Evolutionary conservation across 352 stramenopile genomes (phyloP), one percentile per base, ranked within the genome.

Genomic region (Phytophthora podocarpi): DNA sequence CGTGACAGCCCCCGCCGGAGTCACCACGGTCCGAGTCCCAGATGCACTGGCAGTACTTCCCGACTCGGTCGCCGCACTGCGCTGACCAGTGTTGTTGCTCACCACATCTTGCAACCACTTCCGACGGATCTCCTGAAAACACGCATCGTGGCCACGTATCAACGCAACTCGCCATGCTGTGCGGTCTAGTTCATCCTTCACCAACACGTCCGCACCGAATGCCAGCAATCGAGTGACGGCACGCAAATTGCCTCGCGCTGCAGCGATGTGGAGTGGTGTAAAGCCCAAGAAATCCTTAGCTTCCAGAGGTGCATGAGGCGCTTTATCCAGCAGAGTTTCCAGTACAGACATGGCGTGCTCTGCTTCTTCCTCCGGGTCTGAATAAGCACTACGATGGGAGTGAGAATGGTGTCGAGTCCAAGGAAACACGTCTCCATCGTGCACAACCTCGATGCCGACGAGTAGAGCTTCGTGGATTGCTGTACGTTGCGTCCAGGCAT

Each of bases 121-220:
- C 31, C 65, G 76, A 8, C 74, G 74, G 28, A 91, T 84, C 35
- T 89, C 82, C n/a, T 86, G 61, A 20, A 87, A 87, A 28, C 82
- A 87, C 1, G 66, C 56, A 4, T 90, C 74, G 42, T 89, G 72
- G 5, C 70, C 68, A n/a, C 67, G 46, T 2, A 87, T 42, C 23
- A 90, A 43, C 10, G 82, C 82, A 0, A 91, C 71, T 6, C 80
- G 67, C 82, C 82, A 91, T 20, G 82, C 74, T 12, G 72, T 87
- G 26, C 80, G 78, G 13, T 68, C 70, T 0, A 80, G 55, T 11
- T 18, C 45, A 43, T 91, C 80, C 1, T 70, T 53, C 3, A 88
- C 32, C 1, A 42, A 65, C 12, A 88, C 75, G 34, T 91, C 78
- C 0, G 73, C 76, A 2, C 69, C 76, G n/a, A 77, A 68, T 3